These are phyloP conservation scores for Mychonastes homosphaera DNA, from an alignment of 139 green algal genomes.

Conservation along the genomic window DNA sequence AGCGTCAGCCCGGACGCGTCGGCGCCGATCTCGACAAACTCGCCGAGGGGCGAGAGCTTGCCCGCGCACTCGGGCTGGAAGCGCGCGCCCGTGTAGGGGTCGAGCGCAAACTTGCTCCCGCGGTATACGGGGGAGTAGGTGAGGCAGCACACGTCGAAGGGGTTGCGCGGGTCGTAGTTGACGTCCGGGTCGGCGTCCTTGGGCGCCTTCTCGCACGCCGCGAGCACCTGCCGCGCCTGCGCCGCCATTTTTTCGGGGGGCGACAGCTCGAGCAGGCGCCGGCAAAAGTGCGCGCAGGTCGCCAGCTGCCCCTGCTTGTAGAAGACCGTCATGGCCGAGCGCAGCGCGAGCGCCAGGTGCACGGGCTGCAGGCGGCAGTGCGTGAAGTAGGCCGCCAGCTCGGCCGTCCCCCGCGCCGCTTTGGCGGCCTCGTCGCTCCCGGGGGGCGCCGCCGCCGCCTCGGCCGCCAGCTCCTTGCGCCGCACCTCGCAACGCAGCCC, in stretches of 20 bases:
- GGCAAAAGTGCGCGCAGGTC: conserved; percentile 82
- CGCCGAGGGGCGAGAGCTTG: conserved; percentile 73
- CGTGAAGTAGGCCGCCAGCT: conserved; percentile 98
- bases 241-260: conserved; percentile 66
- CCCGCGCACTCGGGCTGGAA: conserved; percentile 79
- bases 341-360: conserved; percentile 77
- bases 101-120: conserved; percentile 55
- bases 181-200: conserved; percentile 59
- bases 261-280: conserved; percentile 90
- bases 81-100: conserved; percentile 76
- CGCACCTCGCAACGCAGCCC: conserved; percentile 83
- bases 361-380: conserved; percentile 83
- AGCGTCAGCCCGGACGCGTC: conserved; percentile 77
- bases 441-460: not conserved
- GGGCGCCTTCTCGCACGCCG: conserved; percentile 83
- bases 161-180: conserved; percentile 96
- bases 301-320: conserved; percentile 94
- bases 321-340: conserved; percentile 85
- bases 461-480: conserved; percentile 64
- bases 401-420: conserved; percentile 60
- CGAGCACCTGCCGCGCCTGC: conserved; percentile 80
- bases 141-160: conserved; percentile 90
- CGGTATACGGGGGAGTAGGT: conserved; percentile 96
- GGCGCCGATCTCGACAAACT: conserved; percentile 71
- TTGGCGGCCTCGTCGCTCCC: conserved; percentile 35